Evolutionary conservation across 306 rosid genomes (phyloP).

Genomic region (Trifolium dubium): DNA sequence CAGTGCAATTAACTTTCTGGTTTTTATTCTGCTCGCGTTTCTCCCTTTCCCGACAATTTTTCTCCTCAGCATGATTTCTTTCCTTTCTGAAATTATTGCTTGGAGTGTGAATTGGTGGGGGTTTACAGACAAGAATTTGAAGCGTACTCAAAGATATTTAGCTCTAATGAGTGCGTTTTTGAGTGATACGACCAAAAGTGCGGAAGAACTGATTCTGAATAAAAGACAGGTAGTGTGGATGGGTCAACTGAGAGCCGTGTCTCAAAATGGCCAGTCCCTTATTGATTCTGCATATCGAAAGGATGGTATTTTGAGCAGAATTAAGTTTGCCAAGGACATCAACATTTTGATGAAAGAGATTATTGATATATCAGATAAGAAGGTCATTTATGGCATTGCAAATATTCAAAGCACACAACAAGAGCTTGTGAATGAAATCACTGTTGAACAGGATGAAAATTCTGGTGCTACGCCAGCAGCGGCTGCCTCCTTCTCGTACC

Average conservation of each 20-base stretch:
- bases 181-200: not conserved
- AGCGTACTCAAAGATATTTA: not conserved
- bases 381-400: slow-evolving; percentile 18
- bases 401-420: slow-evolving; percentile 1
- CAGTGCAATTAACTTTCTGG: not conserved
- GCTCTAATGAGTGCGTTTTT: not conserved
- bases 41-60: not conserved
- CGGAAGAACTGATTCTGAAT: not conserved
- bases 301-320: not conserved
- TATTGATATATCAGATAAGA: not conserved
- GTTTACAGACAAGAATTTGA: not conserved
- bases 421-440: not conserved
- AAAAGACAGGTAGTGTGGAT: slow-evolving; percentile 35
- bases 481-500: not conserved
- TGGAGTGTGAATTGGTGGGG: not conserved
- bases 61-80: not conserved
- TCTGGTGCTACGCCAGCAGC: not conserved
- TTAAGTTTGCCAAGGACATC: not conserved
- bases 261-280: not conserved
- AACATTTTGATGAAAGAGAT: slow-evolving; percentile 2
- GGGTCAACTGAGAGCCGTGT: slow-evolving; percentile 5
- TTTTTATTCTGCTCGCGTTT: not conserved
- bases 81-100: not conserved
- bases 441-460: not conserved
- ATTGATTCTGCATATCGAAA: not conserved